Evolutionary conservation across 202 grass and related monocot species (phyloP).

Genomic region (Cymbopogon flexuosus): DNA sequence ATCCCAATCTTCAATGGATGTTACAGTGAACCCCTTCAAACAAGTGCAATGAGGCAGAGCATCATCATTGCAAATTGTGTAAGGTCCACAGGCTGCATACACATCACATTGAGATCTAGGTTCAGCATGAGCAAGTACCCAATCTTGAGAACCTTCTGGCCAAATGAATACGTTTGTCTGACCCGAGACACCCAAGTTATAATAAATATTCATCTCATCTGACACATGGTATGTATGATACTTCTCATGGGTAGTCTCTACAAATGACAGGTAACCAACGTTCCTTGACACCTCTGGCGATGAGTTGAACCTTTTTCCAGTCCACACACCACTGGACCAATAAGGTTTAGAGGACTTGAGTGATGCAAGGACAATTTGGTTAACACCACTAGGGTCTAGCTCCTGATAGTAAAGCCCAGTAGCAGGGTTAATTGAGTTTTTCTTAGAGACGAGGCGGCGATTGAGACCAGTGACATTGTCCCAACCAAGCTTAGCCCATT

Average conservation of each 20-base stretch:
- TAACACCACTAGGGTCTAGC: background rate
- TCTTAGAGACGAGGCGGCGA: conserved; percentile 14
- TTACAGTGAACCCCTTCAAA: background rate
- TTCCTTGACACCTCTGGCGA: background rate
- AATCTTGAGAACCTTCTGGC: background rate
- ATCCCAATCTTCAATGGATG: background rate
- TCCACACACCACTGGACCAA: background rate
- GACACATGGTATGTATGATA: background rate
- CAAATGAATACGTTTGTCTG: background rate
- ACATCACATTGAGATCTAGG: background rate
- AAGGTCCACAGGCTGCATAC: background rate
- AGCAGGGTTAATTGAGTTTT: background rate
- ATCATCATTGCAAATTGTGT: background rate
- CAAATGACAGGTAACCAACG: background rate
- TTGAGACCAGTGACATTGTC: conserved; percentile 23
- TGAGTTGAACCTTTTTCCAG: background rate
- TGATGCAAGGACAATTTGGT: background rate
- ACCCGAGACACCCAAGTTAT: background rate
- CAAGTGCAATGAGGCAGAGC: background rate
- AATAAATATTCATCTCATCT: background rate
- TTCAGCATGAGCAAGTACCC: background rate
- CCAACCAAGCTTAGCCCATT: conserved; percentile 1
- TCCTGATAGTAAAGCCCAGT: background rate
- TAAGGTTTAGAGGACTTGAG: background rate
- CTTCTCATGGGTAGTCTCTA: background rate